Percentiles rank a stretch among this genome's conserved stretches.
These are phyloP conservation scores for Aureobasidium sp. DNA, from an alignment of 2,329 filamentous ascomycete species.

Conservation along the genomic window DNA sequence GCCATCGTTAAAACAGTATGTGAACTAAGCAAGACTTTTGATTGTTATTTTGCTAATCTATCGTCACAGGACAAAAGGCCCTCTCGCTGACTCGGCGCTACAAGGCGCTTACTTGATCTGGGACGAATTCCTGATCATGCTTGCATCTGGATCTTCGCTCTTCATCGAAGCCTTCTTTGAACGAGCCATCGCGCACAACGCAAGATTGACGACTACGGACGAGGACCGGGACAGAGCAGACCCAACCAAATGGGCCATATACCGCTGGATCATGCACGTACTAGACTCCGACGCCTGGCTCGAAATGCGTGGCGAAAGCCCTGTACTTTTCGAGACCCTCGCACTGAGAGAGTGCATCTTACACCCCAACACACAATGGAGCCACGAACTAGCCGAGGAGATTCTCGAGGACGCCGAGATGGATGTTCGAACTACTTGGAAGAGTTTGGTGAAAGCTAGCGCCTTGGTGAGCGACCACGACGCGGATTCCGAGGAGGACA, in stretches of 20 bases:
- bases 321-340: slow-evolving; percentile 9
- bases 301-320: slow-evolving; percentile 21
- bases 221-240: slow-evolving; percentile 29
- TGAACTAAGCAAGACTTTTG: neutral
- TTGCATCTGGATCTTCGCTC: neutral
- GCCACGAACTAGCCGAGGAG: slow-evolving; percentile 26
- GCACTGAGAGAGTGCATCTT: slow-evolving; percentile 29
- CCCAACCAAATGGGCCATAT: slow-evolving; percentile 29
- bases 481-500: neutral
- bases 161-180: slow-evolving; percentile 14
- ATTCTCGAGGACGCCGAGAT: slow-evolving; percentile 5
- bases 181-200: slow-evolving; percentile 9
- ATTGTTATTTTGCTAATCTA: slow-evolving; percentile 14
- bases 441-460: slow-evolving; percentile 12
- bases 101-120: slow-evolving; percentile 41
- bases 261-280: slow-evolving; percentile 45
- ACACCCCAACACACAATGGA: slow-evolving; percentile 32
- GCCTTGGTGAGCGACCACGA: slow-evolving; percentile 13
- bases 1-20: slow-evolving; percentile 30
- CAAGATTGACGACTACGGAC: neutral
- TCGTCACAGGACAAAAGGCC: neutral
- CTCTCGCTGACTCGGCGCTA: slow-evolving; percentile 24
- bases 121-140: slow-evolving; percentile 30
- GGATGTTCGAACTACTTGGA: slow-evolving; percentile 17
- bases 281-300: slow-evolving; percentile 32